Evolutionary conservation across 129 eudicot species (phyloP).

Genomic region (Ambrosia artemisiifolia): DNA sequence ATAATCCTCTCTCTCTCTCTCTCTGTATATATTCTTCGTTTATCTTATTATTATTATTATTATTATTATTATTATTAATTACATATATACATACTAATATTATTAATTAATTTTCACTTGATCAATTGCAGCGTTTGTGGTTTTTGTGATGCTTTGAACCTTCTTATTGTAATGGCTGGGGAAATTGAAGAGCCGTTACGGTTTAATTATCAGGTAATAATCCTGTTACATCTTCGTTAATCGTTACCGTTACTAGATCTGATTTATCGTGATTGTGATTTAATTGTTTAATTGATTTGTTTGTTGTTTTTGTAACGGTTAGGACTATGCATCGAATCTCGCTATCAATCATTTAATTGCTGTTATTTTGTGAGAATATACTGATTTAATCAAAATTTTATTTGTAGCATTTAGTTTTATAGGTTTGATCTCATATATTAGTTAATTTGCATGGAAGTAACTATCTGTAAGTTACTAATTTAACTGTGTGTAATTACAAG

Average conservation of each 20-base stretch:
- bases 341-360: not conserved
- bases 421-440: not conserved
- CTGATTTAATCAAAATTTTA: not conserved
- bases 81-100: not conserved
- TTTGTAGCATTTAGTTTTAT: no score
- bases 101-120: not conserved
- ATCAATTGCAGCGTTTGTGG: constrained; percentile 21
- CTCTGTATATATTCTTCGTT: not conserved
- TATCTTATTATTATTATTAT: not conserved
- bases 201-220: constrained; percentile 62
- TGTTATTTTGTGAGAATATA: not conserved
- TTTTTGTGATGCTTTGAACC: constrained; percentile 10
- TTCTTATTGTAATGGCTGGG: constrained; percentile 45
- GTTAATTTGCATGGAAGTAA: not conserved
- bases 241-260: constrained; percentile 19
- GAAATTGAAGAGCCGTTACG: constrained; percentile 55
- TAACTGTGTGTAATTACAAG: not conserved
- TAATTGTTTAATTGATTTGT: not conserved
- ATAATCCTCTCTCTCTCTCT: not conserved
- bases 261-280: not conserved
- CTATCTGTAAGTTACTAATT: not conserved
- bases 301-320: not conserved
- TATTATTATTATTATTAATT: no score
- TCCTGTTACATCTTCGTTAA: not conserved
- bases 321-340: not conserved